Evolutionary conservation across 306 rosid genomes (phyloP).

Genomic region (Cucurbita ficifolia): DNA sequence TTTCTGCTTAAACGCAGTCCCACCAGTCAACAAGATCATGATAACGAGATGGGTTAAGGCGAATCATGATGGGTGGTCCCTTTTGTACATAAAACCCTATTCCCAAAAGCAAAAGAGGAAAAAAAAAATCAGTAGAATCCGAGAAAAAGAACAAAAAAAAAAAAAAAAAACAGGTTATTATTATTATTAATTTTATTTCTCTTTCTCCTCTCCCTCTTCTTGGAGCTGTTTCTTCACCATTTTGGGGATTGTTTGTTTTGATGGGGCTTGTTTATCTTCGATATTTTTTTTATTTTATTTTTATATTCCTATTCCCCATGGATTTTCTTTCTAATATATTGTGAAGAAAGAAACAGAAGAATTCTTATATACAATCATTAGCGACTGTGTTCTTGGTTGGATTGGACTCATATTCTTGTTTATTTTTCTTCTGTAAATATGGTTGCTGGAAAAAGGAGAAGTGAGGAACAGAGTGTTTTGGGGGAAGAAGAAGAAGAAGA

Average conservation of each 20-base stretch:
- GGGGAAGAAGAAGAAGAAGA: conserved; percentile 3
- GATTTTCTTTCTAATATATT: background rate
- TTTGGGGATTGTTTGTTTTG: background rate
- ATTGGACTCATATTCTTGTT: background rate
- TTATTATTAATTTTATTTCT: background rate
- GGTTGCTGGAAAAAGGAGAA: background rate
- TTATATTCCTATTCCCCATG: background rate
- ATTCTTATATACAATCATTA: background rate
- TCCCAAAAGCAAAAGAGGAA: background rate
- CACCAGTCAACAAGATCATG: conserved; percentile 32
- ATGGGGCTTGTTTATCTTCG: background rate
- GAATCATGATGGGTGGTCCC: background rate
- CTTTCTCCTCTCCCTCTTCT: background rate
- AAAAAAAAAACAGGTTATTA: background rate
- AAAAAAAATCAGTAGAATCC: background rate
- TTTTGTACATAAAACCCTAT: background rate
- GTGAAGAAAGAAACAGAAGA: background rate
- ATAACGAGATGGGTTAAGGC: background rate
- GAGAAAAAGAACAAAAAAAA: conserved; percentile 1
- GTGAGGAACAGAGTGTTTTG: background rate
- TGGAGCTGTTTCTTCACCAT: background rate
- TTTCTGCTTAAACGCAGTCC: conserved; percentile 18
- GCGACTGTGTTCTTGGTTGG: background rate
- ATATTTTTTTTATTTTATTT: background rate
- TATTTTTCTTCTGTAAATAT: background rate